Percentiles rank a stretch among this genome's conserved stretches.
Evolutionary conservation across 1,139 yeast species (phyloP).

Genomic region (Meyerozyma smithsonii): DNA sequence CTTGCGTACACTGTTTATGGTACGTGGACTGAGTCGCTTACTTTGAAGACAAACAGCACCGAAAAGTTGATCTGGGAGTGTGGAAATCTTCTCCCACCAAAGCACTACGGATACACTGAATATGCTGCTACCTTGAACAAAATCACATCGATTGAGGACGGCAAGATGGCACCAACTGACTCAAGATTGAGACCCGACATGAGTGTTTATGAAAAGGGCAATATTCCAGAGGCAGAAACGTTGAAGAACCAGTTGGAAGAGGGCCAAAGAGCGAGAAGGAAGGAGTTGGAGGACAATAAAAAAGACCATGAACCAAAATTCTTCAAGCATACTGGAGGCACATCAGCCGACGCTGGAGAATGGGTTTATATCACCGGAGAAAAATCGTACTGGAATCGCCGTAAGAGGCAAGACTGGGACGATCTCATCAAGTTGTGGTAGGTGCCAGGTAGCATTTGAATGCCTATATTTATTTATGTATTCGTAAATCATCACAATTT

Average conservation of each 20-base stretch:
- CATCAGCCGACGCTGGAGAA: constrained; percentile 37
- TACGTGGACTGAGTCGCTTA: constrained; percentile 69
- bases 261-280: constrained; percentile 73
- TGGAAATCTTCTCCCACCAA: constrained; percentile 56
- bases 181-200: constrained; percentile 89
- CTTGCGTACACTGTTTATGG: constrained; percentile 52
- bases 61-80: constrained; percentile 59
- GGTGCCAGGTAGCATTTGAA: background rate
- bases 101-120: constrained; percentile 79
- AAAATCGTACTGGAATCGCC: constrained; percentile 76
- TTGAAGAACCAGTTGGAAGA: constrained; percentile 70
- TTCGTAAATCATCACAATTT: constrained; percentile 2
- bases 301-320: constrained; percentile 53
- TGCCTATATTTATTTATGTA: background rate
- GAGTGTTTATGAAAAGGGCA: constrained; percentile 63
- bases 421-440: constrained; percentile 53
- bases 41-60: constrained; percentile 36
- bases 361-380: constrained; percentile 63
- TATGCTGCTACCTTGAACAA: constrained; percentile 82
- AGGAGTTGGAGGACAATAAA: constrained; percentile 44
- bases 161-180: constrained; percentile 73
- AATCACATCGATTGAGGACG: constrained; percentile 65
- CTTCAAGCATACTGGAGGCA: constrained; percentile 47
- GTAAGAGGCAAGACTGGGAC: constrained; percentile 57
- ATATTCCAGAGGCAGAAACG: constrained; percentile 64